These are phyloP conservation scores for Rosa lucieae DNA, from an alignment of 306 rosid genomes.

Conservation along the genomic window DNA sequence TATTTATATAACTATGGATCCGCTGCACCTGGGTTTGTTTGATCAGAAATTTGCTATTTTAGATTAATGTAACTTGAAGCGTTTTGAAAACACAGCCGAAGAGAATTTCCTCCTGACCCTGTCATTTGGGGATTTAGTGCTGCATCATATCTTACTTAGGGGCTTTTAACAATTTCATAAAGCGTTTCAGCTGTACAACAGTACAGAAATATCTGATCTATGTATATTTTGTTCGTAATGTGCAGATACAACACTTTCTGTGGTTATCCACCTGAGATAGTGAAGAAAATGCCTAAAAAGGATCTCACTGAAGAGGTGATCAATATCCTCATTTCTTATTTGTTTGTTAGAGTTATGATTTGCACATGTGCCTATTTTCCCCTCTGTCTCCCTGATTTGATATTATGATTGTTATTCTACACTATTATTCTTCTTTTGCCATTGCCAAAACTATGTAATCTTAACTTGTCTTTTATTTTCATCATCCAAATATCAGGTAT, in stretches of 20 bases:
- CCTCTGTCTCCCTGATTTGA: background rate
- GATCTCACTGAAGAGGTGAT: slow-evolving; percentile 99
- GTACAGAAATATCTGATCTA: slow-evolving; percentile 25
- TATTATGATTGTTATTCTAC: background rate
- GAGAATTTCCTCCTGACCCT: background rate
- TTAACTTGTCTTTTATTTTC: background rate
- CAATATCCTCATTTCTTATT: slow-evolving; percentile 7
- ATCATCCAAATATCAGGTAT: slow-evolving; percentile 53
- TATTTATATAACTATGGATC: background rate
- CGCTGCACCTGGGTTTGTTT: background rate
- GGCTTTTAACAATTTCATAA: background rate
- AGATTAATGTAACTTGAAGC: background rate
- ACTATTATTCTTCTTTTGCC: background rate
- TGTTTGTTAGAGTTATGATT: slow-evolving; percentile 5
- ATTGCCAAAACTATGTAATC: background rate
- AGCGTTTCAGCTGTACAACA: slow-evolving; percentile 4
- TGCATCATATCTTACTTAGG: background rate
- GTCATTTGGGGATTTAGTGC: background rate
- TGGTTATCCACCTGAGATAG: slow-evolving; percentile 98
- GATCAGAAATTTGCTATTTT: background rate
- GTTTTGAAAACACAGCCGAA: background rate
- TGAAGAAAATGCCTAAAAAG: slow-evolving; percentile 97
- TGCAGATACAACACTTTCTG: slow-evolving; percentile 88
- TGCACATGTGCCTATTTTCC: background rate
- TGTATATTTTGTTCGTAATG: slow-evolving; percentile 29